These are phyloP conservation scores for Penicillium alfredii DNA, from an alignment of 495 filamentous ascomycete species.

Conservation along the genomic window DNA sequence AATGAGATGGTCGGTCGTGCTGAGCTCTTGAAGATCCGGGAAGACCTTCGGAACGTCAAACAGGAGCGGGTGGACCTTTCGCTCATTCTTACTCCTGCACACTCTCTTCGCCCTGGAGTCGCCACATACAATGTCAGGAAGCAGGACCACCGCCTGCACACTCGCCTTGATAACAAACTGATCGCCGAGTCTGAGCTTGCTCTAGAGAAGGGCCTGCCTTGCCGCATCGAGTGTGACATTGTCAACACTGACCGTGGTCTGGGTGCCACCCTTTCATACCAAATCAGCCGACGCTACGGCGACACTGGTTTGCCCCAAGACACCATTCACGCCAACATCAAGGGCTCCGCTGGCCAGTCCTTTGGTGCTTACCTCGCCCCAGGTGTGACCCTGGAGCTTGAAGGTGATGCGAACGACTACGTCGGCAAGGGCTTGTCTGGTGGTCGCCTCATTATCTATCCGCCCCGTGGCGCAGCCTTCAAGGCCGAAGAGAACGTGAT, in stretches of 20 bases:
- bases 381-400: conserved; percentile 92
- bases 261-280: conserved; percentile 93
- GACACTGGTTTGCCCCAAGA: conserved; percentile 88
- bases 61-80: conserved; percentile 92
- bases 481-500: conserved; percentile 98
- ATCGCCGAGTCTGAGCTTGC: conserved; percentile 97
- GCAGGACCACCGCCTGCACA: conserved; percentile 92
- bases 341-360: conserved; percentile 97
- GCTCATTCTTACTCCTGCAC: conserved; percentile 91
- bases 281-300: conserved; percentile 89
- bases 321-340: conserved; percentile 95
- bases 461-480: conserved; percentile 86
- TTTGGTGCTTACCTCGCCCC: conserved; percentile 95
- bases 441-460: conserved; percentile 93
- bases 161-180: conserved; percentile 95
- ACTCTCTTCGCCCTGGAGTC: conserved; percentile 92
- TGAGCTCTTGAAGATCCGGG: conserved; percentile 79
- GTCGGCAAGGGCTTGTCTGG: conserved; percentile 97
- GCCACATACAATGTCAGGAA: conserved; percentile 98
- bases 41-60: conserved; percentile 84
- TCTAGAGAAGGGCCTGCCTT: conserved; percentile 91
- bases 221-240: conserved; percentile 94
- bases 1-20: conserved; percentile 98
- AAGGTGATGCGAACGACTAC: conserved; percentile 97
- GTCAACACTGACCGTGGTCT: conserved; percentile 97